Base-by-base conservation (phyloP, 371 early-diverging fungal species). In the Apophysomyces elegans region DNA sequence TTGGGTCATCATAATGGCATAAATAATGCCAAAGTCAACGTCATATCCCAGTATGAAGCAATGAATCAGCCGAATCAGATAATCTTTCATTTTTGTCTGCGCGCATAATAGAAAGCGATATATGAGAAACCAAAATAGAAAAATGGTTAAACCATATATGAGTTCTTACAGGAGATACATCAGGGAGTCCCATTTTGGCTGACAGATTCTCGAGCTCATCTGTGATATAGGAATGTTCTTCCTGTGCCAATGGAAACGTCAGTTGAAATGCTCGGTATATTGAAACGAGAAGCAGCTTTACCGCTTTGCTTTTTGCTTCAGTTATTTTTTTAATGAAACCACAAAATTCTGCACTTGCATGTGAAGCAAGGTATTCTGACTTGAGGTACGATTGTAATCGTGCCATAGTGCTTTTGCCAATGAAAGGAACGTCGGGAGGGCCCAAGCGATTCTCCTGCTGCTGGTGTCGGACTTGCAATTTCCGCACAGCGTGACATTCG, bases 1-100 rank as follows among this genome's bases (percentile, higher is more conserved):
- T 47, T 85, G 87, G 16, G 80, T 72, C 9, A 80, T 68, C 79
- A 81, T 86, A 32, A 86, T 78, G 1, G 87, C 85, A 66, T 82
- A 74, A 54, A 85, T 81, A 8, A 79, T 64, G 21, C 84, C 79
- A 65, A 86, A 85, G 44, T 80, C 80, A 0, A 83, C 80, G 56
- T 77, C 58, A 56, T 83, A 77, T 1, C 85, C 87, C 35, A 86
- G 72, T 77, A 85, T 85, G 43, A 70, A 75, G 56, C 80, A 79
- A 58, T 83, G 82, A 5, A 86, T 78, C 8, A 83, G 46, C 21
- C 83, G 75, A 35, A 74, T 75, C 13, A 86, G 56, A 44, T 79
- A 80, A 37, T 80, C 81, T 50, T 74, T 75, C 76, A 81, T 84
- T 32, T 69, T 71, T 18, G 44, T 54, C 84, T 84, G 61, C 1